Percentiles rank a stretch among this genome's conserved stretches.
Evolutionary conservation across 257 asterid genomes (phyloP).

Genomic region (Nicotiana sylvestris): DNA sequence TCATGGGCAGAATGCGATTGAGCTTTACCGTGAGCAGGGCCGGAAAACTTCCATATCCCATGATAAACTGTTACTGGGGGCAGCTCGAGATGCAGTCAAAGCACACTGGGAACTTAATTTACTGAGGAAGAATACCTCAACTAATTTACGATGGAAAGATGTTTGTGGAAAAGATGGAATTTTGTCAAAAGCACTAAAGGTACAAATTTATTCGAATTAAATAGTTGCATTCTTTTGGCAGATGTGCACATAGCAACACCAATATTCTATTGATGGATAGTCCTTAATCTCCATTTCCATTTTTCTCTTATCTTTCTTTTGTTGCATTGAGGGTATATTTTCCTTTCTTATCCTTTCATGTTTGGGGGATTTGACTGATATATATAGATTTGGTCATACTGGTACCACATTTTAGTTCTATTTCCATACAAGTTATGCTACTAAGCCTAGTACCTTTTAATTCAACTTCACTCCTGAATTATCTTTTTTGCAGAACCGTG

Average conservation of each 20-base stretch:
- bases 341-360: background rate
- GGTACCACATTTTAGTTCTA: background rate
- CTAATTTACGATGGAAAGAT: constrained; percentile 82
- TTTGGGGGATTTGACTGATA: background rate
- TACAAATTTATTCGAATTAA: constrained; percentile 14
- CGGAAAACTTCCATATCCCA: constrained; percentile 89
- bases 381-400: background rate
- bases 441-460: background rate
- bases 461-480: constrained; percentile 8
- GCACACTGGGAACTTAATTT: constrained; percentile 94
- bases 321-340: constrained; percentile 5
- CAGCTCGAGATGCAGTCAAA: constrained; percentile 95
- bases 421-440: background rate
- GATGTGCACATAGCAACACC: background rate
- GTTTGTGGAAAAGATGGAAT: constrained; percentile 92
- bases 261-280: background rate
- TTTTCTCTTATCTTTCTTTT: background rate
- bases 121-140: constrained; percentile 57
- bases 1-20: constrained; percentile 92
- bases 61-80: constrained; percentile 93
- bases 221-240: background rate
- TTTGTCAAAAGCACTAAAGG: constrained; percentile 80
- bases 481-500: constrained; percentile 61
- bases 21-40: constrained; percentile 78
- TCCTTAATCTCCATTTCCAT: background rate